These are phyloP conservation scores for Russula dissimulans DNA, from an alignment of 768 basidiomycete genomes.

Conservation along the genomic window DNA sequence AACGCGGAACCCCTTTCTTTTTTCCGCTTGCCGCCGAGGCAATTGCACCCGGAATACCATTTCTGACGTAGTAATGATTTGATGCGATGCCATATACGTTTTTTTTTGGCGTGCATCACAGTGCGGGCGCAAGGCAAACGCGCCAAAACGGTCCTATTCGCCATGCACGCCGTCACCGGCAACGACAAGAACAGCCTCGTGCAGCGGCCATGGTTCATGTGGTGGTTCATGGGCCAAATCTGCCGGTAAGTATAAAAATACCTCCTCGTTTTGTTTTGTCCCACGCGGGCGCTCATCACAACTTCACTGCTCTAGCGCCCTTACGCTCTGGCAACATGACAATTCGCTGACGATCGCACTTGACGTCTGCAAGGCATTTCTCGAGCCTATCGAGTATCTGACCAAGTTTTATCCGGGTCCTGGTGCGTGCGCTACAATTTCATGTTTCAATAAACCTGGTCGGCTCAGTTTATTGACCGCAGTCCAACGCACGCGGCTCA, in stretches of 20 bases:
- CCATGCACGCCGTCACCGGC: conserved; percentile 50
- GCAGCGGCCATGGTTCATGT: conserved; percentile 53
- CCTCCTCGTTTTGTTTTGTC: background rate
- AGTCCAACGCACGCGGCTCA: conserved; percentile 2
- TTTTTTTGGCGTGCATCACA: background rate
- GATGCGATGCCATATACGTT: background rate
- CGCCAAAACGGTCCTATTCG: conserved; percentile 47
- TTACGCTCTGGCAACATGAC: conserved; percentile 50
- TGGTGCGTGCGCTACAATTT: background rate
- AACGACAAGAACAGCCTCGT: conserved; percentile 35
- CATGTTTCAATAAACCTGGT: too few relatives aligned
- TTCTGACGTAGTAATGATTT: background rate
- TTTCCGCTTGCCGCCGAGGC: background rate
- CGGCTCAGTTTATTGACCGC: too few relatives aligned
- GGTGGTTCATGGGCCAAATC: conserved; percentile 69
- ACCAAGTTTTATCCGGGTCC: conserved; percentile 10
- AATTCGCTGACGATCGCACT: conserved; percentile 47
- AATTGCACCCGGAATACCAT: conserved; percentile 12
- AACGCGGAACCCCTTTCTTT: too few relatives aligned
- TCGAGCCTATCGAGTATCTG: conserved; percentile 32
- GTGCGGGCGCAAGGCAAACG: conserved; percentile 24
- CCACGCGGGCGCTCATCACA: background rate
- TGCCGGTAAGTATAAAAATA: conserved; percentile 32
- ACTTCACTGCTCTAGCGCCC: conserved; percentile 28
- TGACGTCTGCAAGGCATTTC: conserved; percentile 47